Percentiles rank a stretch among this genome's conserved stretches.
phyloP scores from a whole-genome alignment of 1,139 yeast species.

The Protomyces inundatus region DNA sequence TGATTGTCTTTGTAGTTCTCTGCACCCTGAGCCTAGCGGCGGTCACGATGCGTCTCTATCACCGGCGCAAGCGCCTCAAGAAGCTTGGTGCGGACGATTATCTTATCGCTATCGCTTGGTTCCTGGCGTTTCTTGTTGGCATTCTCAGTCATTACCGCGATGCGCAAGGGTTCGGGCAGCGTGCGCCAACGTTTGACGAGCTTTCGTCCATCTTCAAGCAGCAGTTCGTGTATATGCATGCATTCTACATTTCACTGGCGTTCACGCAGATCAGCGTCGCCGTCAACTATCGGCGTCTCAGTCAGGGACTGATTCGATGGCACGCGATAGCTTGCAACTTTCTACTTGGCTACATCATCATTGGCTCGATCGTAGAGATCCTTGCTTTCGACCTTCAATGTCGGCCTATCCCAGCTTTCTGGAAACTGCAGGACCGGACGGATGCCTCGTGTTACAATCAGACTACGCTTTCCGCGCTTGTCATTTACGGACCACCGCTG shows the following conservation, averaged over 20 bases:
- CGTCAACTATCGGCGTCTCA: not conserved
- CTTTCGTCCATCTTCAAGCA: not conserved
- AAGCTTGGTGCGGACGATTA: not conserved
- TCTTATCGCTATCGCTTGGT: not conserved
- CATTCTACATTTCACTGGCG: not conserved
- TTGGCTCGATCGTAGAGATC: not conserved
- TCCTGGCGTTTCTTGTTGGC: not conserved
- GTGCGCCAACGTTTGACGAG: not conserved
- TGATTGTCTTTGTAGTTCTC: not conserved
- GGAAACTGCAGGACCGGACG: not conserved
- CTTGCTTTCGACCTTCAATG: not conserved
- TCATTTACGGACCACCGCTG: slow-evolving; percentile 2
- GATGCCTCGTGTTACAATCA: not conserved
- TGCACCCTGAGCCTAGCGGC: not conserved
- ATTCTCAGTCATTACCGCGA: not conserved
- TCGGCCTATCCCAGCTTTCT: not conserved
- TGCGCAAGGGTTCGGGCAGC: not conserved
- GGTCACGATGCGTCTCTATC: not conserved
- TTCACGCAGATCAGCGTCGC: not conserved
- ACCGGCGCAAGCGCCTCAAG: not conserved
- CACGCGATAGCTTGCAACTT: not conserved
- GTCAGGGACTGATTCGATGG: not conserved
- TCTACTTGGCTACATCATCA: not conserved
- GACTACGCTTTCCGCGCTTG: not conserved
- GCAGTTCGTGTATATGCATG: not conserved